Conservation (phyloP, 495 filamentous ascomycete species). For the Trichoderma gamsii region DNA sequence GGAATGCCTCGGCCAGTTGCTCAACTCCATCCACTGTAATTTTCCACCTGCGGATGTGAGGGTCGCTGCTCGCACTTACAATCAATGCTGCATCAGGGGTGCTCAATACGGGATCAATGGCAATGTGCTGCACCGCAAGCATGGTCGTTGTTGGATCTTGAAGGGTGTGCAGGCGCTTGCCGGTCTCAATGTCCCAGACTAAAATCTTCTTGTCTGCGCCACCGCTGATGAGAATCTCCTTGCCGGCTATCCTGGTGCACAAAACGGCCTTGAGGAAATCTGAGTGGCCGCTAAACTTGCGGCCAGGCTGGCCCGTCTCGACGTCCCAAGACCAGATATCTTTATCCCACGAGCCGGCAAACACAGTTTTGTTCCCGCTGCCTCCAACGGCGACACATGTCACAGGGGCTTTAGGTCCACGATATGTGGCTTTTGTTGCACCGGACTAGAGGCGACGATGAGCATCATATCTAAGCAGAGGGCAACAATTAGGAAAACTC, state of each 20-base stretch:
- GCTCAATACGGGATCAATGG: conserved; percentile 56
- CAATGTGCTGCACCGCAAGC: conserved; percentile 69
- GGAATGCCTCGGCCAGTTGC: conserved; percentile 36
- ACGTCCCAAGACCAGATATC: conserved; percentile 76
- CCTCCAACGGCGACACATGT: conserved; percentile 69
- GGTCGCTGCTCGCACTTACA: conserved; percentile 76
- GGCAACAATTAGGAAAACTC: conserved; percentile 34
- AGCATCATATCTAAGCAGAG: not conserved
- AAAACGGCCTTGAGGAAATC: conserved; percentile 86
- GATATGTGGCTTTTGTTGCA: conserved; percentile 46
- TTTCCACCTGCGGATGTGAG: conserved; percentile 72
- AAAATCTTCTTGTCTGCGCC: conserved; percentile 82
- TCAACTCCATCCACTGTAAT: conserved; percentile 41
- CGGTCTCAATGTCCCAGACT: conserved; percentile 67
- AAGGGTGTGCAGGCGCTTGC: conserved; percentile 61
- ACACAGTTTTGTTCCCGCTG: conserved; percentile 49
- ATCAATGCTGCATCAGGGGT: conserved; percentile 48
- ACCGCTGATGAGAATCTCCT: conserved; percentile 72
- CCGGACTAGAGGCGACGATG: conserved; percentile 22
- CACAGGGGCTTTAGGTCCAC: conserved; percentile 71
- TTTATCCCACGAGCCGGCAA: conserved; percentile 92
- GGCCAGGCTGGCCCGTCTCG: conserved; percentile 42
- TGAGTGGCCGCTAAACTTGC: conserved; percentile 67
- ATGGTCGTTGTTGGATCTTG: conserved; percentile 60
- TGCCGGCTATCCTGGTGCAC: conserved; percentile 45